These are phyloP conservation scores for Rhodotorula babjevae DNA, from an alignment of 768 basidiomycete genomes.

Conservation along the genomic window DNA sequence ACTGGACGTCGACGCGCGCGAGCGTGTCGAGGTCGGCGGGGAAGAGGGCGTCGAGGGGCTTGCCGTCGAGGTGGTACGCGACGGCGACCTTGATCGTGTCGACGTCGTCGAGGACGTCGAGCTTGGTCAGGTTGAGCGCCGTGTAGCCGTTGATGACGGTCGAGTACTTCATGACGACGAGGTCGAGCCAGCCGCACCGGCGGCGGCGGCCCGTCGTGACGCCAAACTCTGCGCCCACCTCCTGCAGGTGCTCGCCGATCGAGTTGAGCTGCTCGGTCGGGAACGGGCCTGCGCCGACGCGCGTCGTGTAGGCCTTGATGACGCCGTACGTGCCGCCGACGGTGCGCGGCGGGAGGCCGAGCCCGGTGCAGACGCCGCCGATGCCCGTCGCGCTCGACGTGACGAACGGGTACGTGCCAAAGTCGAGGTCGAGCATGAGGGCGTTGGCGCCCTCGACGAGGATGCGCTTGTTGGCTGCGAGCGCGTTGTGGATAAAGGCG, in stretches of 20 bases:
- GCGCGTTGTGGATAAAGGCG: conserved; percentile 72
- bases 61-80: conserved; percentile 70
- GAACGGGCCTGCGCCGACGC: conserved; percentile 98
- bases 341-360: conserved; percentile 87
- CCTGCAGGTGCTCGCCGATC: conserved; percentile 79
- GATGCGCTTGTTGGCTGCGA: conserved; percentile 68
- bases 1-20: conserved; percentile 72
- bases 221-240: conserved; percentile 87
- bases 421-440: conserved; percentile 96
- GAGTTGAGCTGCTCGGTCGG: conserved; percentile 90
- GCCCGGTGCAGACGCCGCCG: conserved; percentile 92
- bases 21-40: conserved; percentile 80
- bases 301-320: conserved; percentile 95
- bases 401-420: conserved; percentile 95
- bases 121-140: conserved; percentile 85
- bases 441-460: conserved; percentile 98
- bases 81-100: conserved; percentile 81
- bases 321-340: conserved; percentile 88
- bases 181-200: conserved; percentile 95
- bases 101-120: conserved; percentile 82
- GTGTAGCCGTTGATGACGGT: conserved; percentile 94
- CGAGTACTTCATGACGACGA: conserved; percentile 90
- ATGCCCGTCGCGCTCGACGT: conserved; percentile 90
- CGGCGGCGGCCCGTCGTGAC: conserved; percentile 86
- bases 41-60: conserved; percentile 69